Evolutionary conservation across 2,329 filamentous ascomycete species (phyloP).

Genomic region (Arthrinium phaeospermum): DNA sequence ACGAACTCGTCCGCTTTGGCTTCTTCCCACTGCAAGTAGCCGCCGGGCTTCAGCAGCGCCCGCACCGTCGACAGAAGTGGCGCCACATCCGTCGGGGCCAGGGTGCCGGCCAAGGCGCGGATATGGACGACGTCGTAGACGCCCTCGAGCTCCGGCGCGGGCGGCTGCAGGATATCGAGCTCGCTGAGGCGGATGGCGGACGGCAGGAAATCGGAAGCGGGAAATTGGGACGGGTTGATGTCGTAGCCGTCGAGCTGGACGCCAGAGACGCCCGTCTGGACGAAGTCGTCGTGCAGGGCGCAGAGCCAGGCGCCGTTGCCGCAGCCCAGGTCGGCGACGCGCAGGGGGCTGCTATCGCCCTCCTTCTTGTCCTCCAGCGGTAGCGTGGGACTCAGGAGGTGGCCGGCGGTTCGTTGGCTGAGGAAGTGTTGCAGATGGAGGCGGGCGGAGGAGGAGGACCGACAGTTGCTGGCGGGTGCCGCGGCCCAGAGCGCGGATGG

Average conservation of each 20-base stretch:
- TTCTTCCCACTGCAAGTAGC: too few species aligned
- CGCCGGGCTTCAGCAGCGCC: slow-evolving; percentile 15
- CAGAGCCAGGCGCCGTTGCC: slow-evolving; percentile 34
- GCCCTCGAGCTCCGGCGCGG: too few species aligned
- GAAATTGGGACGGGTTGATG: neutral
- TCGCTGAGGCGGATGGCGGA: neutral
- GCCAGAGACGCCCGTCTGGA: slow-evolving; percentile 1
- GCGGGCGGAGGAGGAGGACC: slow-evolving; percentile 30
- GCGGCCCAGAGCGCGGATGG: slow-evolving; percentile 27
- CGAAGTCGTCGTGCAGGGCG: slow-evolving; percentile 29
- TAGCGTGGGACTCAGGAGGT: slow-evolving; percentile 24
- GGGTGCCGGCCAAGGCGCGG: neutral
- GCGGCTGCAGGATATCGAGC: neutral
- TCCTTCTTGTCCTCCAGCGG: slow-evolving; percentile 3
- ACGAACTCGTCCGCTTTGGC: too few species aligned
- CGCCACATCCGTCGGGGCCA: too few species aligned
- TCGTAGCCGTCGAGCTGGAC: neutral
- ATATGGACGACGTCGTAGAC: neutral
- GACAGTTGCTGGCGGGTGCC: slow-evolving; percentile 31
- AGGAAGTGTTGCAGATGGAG: slow-evolving; percentile 37
- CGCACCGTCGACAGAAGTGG: slow-evolving; percentile 22
- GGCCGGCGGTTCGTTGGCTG: slow-evolving; percentile 32
- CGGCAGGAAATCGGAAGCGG: neutral
- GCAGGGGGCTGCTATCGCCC: neutral
- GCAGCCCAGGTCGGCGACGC: slow-evolving; percentile 33